Evolutionary conservation across 139 green algal genomes (phyloP).

Genomic region (Chloropicon primus): DNA sequence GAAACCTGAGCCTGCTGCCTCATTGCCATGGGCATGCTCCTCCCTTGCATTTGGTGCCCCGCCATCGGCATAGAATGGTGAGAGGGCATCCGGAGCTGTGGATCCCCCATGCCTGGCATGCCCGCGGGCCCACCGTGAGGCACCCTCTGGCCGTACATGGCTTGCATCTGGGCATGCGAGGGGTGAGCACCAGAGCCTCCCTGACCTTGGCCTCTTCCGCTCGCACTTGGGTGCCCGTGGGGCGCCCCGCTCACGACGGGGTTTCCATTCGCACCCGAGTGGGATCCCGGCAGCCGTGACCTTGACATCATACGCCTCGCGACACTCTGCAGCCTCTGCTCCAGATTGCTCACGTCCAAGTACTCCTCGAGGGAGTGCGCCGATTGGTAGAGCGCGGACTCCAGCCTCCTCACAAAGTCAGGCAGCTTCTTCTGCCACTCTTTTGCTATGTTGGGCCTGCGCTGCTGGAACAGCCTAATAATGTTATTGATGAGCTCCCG

Average conservation of each 20-base stretch:
- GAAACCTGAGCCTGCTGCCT: neutral
- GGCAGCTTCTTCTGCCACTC: constrained; percentile 53
- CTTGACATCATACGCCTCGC: constrained; percentile 40
- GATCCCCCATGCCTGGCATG: neutral
- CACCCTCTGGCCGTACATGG: neutral
- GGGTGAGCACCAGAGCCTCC: neutral
- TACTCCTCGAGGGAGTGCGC: constrained; percentile 74
- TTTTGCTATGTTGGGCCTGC: constrained; percentile 13
- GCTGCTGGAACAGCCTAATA: constrained; percentile 15
- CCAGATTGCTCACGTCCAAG: constrained; percentile 54
- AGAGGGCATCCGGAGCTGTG: neutral
- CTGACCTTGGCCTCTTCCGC: neutral
- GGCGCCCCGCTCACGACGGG: neutral
- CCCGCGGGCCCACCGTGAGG: neutral
- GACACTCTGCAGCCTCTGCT: constrained; percentile 63
- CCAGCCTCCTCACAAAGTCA: constrained; percentile 68
- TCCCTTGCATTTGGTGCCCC: neutral
- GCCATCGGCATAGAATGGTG: neutral
- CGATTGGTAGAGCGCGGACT: constrained; percentile 58
- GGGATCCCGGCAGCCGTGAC: neutral
- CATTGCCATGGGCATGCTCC: neutral
- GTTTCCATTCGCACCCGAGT: neutral
- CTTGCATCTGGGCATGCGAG: neutral
- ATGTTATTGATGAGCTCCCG: neutral
- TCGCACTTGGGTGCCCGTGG: neutral